These are phyloP conservation scores for Eutypella sp. DNA, from an alignment of 2,329 filamentous ascomycete genomes.

Conservation along the genomic window DNA sequence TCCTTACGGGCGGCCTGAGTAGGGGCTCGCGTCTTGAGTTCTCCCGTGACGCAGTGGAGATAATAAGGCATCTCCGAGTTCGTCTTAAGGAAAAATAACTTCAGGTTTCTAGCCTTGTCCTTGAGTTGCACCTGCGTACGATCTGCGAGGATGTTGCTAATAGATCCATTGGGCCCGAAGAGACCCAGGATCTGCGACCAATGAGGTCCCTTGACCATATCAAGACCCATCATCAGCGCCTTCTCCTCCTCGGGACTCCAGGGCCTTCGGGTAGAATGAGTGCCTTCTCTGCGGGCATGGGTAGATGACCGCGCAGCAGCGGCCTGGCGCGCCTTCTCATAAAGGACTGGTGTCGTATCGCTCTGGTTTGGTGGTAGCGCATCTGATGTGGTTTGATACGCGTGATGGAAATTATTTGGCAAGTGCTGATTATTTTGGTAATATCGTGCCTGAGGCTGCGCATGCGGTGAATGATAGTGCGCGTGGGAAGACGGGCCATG, in stretches of 20 bases:
- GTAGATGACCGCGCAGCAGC: constrained; percentile 52
- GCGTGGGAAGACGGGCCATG: constrained; percentile 13
- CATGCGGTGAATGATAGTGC: constrained; percentile 18
- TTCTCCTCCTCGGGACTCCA: constrained; percentile 90
- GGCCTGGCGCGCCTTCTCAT: constrained; percentile 55
- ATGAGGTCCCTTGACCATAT: constrained; percentile 83
- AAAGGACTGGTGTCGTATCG: constrained; percentile 49
- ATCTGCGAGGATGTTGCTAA: constrained; percentile 80
- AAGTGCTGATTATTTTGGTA: constrained; percentile 21
- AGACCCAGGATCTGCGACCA: constrained; percentile 89
- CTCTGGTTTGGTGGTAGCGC: constrained; percentile 51
- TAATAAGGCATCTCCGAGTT: constrained; percentile 88
- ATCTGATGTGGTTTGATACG: constrained; percentile 24
- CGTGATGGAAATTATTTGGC: constrained; percentile 9
- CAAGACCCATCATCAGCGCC: constrained; percentile 81
- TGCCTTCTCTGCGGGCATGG: constrained; percentile 51
- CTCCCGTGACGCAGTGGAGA: constrained; percentile 80
- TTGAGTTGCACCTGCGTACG: constrained; percentile 89
- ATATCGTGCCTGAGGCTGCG: constrained; percentile 14
- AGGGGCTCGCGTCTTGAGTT: constrained; percentile 79
- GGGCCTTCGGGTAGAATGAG: constrained; percentile 64
- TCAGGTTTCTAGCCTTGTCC: constrained; percentile 85
- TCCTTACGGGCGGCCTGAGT: constrained; percentile 66
- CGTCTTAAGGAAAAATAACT: constrained; percentile 87
- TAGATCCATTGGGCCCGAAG: constrained; percentile 73